Percentiles rank a stretch among this genome's conserved stretches.
Conservation (phyloP, 2,329 filamentous ascomycete genomes). For the Drechmeria coniospora region DNA sequence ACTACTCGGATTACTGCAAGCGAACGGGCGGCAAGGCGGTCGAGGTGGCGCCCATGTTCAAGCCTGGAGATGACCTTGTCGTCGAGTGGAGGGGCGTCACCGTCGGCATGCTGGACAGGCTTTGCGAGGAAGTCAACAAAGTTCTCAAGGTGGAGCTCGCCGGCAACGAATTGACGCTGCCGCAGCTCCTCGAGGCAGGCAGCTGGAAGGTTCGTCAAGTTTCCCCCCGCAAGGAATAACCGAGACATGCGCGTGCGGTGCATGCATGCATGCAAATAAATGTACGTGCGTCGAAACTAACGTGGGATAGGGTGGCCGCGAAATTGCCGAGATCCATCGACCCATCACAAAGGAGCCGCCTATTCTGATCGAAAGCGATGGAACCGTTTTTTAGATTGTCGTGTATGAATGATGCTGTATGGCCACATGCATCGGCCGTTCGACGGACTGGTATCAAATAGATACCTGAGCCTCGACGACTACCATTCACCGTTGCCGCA, state of each 20-base stretch:
- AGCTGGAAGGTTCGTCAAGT: constrained; percentile 94
- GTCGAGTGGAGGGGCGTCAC: constrained; percentile 53
- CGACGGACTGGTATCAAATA: too few relatives aligned
- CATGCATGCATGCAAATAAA: too few relatives aligned
- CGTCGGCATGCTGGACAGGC: constrained; percentile 40
- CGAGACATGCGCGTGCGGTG: too few relatives aligned
- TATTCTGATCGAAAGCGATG: constrained; percentile 91
- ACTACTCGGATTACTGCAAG: constrained; percentile 49
- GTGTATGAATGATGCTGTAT: neutral
- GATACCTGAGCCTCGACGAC: too few relatives aligned
- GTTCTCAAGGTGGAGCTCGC: constrained; percentile 46
- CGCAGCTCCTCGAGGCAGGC: constrained; percentile 87
- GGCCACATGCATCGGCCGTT: too few relatives aligned
- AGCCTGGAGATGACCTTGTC: constrained; percentile 43
- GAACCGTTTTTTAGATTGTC: constrained; percentile 57
- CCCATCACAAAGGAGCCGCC: constrained; percentile 95
- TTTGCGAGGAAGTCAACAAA: constrained; percentile 42
- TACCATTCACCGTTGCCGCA: too few relatives aligned
- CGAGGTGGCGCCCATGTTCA: constrained; percentile 42
- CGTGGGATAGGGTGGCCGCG: constrained; percentile 57
- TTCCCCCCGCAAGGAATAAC: neutral
- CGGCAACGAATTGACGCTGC: constrained; percentile 58
- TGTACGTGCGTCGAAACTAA: neutral
- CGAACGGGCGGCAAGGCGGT: constrained; percentile 50
- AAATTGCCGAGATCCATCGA: constrained; percentile 87